phyloP scores from a whole-genome alignment of 2,329 filamentous ascomycete genomes.

The Madurella fahalii region DNA sequence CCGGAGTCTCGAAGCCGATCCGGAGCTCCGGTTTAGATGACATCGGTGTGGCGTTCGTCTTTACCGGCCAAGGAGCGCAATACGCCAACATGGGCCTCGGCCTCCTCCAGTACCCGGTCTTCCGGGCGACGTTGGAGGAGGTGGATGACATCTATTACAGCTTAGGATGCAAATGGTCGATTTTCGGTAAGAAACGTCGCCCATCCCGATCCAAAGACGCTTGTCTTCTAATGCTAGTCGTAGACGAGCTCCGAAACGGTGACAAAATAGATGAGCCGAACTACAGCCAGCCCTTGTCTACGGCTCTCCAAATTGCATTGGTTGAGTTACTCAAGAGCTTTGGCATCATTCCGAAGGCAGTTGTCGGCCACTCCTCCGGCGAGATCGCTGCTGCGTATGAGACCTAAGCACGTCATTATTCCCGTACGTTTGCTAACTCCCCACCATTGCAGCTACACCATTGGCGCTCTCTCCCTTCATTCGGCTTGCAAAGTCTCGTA shows the following conservation, averaged over 20 bases:
- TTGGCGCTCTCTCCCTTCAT: not conserved
- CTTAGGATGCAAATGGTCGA: not conserved
- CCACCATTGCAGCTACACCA: not conserved
- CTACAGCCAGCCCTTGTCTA: not conserved
- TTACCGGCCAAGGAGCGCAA: constrained; percentile 23
- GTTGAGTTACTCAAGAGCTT: not conserved
- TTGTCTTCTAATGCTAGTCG: not conserved
- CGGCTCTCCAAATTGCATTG: not conserved
- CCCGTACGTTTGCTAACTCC: no score
- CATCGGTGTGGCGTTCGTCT: constrained; percentile 5
- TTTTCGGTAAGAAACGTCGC: not conserved
- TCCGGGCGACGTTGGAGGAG: constrained; percentile 39
- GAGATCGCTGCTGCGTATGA: constrained; percentile 39
- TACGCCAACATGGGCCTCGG: constrained; percentile 25
- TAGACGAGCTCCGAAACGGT: not conserved
- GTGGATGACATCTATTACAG: constrained; percentile 9
- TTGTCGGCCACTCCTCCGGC: constrained; percentile 41
- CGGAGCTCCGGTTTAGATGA: not conserved
- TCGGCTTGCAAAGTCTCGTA: not conserved
- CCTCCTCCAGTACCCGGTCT: constrained; percentile 19
- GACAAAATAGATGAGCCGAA: not conserved
- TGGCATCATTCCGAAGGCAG: constrained; percentile 30
- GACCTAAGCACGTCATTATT: no score
- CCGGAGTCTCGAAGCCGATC: no score
- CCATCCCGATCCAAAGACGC: not conserved